Evolutionary conservation across 306 rosid species (phyloP).

Genomic region (Phaseolus lunatus): DNA sequence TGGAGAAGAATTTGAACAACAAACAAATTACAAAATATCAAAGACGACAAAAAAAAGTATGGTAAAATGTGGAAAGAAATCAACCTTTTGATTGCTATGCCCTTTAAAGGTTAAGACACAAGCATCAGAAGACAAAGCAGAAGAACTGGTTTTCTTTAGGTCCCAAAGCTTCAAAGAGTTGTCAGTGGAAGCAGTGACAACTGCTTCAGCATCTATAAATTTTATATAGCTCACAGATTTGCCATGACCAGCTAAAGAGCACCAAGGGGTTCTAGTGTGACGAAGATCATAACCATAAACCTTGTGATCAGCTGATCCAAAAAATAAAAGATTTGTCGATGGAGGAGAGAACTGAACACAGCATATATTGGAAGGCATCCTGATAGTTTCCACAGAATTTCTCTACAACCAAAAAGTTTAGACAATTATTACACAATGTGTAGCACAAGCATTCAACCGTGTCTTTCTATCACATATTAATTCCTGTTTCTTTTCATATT

Average conservation of each 20-base stretch:
- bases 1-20: slow-evolving; percentile 44
- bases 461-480: slow-evolving; percentile 1
- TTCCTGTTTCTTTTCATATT: slow-evolving; percentile 28
- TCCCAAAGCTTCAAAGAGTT: slow-evolving; percentile 81
- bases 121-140: slow-evolving; percentile 54
- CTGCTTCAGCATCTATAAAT: slow-evolving; percentile 75
- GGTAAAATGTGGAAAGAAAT: neutral
- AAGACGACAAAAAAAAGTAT: slow-evolving; percentile 1
- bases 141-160: slow-evolving; percentile 62
- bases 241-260: slow-evolving; percentile 82
- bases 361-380: slow-evolving; percentile 80
- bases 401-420: slow-evolving; percentile 59
- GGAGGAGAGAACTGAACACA: slow-evolving; percentile 90
- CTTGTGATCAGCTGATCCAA: slow-evolving; percentile 87
- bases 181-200: slow-evolving; percentile 81
- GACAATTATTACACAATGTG: slow-evolving; percentile 6
- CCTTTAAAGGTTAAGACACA: slow-evolving; percentile 66
- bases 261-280: slow-evolving; percentile 79
- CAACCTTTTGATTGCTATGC: slow-evolving; percentile 76
- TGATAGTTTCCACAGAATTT: slow-evolving; percentile 72
- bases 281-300: slow-evolving; percentile 94
- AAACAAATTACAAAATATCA: slow-evolving; percentile 41
- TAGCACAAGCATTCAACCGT: slow-evolving; percentile 18
- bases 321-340: slow-evolving; percentile 73
- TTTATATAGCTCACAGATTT: slow-evolving; percentile 91